Conservation (phyloP, 148 eudicot genomes). For the Vaccinium corymbosum region DNA sequence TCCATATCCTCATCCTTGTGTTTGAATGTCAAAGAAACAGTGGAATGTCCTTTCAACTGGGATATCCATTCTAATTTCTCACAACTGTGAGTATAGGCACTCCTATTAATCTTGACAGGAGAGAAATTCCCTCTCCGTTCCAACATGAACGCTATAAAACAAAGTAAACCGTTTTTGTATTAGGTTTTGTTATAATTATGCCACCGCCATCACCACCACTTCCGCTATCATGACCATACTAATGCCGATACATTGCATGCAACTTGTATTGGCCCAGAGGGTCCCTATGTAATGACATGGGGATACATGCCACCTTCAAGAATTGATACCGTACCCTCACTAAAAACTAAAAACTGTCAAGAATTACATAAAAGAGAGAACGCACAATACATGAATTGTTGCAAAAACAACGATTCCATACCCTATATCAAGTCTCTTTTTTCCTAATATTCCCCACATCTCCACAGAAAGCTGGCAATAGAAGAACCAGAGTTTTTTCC, state of each 20-base stretch:
- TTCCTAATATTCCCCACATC: not conserved
- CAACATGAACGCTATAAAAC: not conserved
- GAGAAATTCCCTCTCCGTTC: not conserved
- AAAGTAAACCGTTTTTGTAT: not conserved
- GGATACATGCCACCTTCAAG: not conserved
- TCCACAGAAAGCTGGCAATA: not conserved
- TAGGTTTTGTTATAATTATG: not conserved
- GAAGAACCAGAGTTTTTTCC: not conserved
- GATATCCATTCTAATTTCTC: not conserved
- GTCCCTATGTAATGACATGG: not conserved
- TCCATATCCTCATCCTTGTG: not conserved
- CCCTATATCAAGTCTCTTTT: not conserved
- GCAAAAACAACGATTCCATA: not conserved
- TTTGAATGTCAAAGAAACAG: not conserved
- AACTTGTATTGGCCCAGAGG: not conserved
- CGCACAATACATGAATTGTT: not conserved
- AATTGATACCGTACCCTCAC: not conserved
- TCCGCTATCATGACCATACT: not conserved
- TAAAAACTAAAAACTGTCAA: not conserved
- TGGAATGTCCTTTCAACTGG: not conserved
- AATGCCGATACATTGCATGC: not conserved
- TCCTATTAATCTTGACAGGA: too few species aligned
- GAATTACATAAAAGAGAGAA: not conserved
- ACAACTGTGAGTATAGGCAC: not conserved
- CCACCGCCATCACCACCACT: not conserved